A percentile compares a stretch with the other conserved stretches of the same genome.
Conservation (phyloP, 345 rosid genomes). For the Eucalyptus victrix region DNA sequence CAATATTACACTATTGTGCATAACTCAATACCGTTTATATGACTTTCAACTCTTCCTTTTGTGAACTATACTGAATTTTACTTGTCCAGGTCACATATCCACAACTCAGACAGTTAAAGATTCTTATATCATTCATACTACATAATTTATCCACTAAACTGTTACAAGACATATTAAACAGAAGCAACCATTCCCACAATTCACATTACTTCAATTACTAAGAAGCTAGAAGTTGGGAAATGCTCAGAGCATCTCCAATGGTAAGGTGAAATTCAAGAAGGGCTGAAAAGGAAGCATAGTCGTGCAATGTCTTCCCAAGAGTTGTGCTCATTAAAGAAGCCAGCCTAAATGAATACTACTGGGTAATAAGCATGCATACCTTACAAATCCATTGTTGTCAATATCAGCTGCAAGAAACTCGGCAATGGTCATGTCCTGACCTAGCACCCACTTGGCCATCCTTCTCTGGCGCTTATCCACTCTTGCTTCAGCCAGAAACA, state of each 20-base stretch:
- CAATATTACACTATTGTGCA: neutral
- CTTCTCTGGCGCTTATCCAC: slow-evolving; percentile 81
- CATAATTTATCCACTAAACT: neutral
- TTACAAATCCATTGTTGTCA: slow-evolving; percentile 70
- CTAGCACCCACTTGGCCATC: slow-evolving; percentile 71
- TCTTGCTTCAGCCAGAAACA: slow-evolving; percentile 78
- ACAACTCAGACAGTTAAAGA: neutral
- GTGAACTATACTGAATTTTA: neutral
- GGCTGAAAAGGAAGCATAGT: neutral
- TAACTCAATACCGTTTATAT: neutral
- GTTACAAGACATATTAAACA: neutral
- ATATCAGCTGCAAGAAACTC: slow-evolving; percentile 87
- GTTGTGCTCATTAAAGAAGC: neutral
- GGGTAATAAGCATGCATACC: slow-evolving; percentile 26
- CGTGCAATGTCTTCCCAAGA: neutral
- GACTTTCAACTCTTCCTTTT: neutral
- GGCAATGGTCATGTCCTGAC: slow-evolving; percentile 69
- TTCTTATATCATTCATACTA: neutral
- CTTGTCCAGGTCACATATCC: neutral
- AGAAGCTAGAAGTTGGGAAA: neutral
- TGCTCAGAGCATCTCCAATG: neutral
- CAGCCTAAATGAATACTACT: neutral
- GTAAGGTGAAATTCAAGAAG: neutral
- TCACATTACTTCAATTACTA: neutral
- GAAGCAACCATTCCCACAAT: neutral